These are phyloP conservation scores for Microascus cirrosus DNA, from an alignment of 2,329 filamentous ascomycete genomes.

Conservation along the genomic window DNA sequence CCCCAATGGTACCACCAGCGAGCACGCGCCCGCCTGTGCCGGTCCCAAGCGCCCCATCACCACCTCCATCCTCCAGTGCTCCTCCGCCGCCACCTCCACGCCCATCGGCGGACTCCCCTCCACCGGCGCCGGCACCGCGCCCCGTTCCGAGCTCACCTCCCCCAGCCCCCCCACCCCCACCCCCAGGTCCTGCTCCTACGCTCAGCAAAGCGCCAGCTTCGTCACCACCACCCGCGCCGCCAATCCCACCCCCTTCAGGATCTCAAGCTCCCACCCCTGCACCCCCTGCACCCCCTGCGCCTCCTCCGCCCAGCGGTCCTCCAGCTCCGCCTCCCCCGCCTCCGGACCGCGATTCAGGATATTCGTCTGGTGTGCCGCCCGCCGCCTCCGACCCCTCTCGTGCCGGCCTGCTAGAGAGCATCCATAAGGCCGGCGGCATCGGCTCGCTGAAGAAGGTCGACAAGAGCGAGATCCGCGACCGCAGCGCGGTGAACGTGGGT, in stretches of 20 bases:
- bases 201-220: constrained; percentile 9
- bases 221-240: constrained; percentile 34
- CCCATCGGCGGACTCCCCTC: constrained; percentile 29
- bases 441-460: constrained; percentile 66
- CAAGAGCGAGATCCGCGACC: constrained; percentile 56
- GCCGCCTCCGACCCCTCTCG: constrained; percentile 30
- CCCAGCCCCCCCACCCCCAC: constrained; percentile 33
- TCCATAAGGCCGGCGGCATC: constrained; percentile 58
- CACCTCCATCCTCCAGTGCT: constrained; percentile 21
- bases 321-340: constrained; percentile 41
- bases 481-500: constrained; percentile 54
- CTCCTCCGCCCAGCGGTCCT: constrained; percentile 18
- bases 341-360: constrained; percentile 47
- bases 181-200: constrained; percentile 23
- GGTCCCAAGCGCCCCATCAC: constrained; percentile 29
- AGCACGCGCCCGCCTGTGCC: constrained; percentile 40
- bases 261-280: constrained; percentile 17
- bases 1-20: constrained; percentile 34
- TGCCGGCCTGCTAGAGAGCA: constrained; percentile 57
- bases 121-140: constrained; percentile 30
- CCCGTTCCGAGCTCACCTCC: constrained; percentile 23
- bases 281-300: constrained; percentile 23
- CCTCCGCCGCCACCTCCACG: constrained; percentile 26
- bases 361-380: constrained; percentile 41
- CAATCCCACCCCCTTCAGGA: constrained; percentile 23